Evolutionary conservation across 1,284 basidiomycete genomes (phyloP).

Genomic region (Neolentinus lepideus): DNA sequence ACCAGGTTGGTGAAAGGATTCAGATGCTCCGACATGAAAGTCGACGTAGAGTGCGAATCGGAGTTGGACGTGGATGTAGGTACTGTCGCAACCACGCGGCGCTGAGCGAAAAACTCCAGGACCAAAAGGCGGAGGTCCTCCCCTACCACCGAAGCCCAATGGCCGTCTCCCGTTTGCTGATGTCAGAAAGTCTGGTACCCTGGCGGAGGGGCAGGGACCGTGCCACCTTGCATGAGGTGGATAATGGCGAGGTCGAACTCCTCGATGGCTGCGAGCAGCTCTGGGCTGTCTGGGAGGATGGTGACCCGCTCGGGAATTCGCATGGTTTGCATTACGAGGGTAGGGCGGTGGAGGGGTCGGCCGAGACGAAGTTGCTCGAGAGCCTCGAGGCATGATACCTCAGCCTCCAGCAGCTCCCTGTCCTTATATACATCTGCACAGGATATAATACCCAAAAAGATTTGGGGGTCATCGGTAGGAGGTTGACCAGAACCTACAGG

Average conservation of each 20-base stretch:
- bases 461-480: conserved; percentile 2
- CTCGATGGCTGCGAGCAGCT: neutral
- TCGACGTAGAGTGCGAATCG: too few relatives aligned
- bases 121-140: too few relatives aligned
- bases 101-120: too few relatives aligned
- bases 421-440: neutral
- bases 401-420: neutral
- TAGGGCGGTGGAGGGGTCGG: neutral
- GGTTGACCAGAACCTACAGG: neutral
- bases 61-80: too few relatives aligned
- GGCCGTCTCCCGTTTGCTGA: neutral
- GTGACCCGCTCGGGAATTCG: too few relatives aligned
- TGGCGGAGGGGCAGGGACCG: neutral
- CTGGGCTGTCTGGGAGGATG: neutral
- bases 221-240: neutral
- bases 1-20: neutral
- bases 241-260: neutral
- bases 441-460: neutral
- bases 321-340: too few relatives aligned
- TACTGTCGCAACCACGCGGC: too few relatives aligned
- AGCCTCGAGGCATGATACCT: neutral
- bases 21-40: too few relatives aligned
- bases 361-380: too few relatives aligned
- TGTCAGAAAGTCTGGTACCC: neutral
- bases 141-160: too few relatives aligned